Conservation (phyloP, 306 rosid species). For the Castanea mollissima region DNA sequence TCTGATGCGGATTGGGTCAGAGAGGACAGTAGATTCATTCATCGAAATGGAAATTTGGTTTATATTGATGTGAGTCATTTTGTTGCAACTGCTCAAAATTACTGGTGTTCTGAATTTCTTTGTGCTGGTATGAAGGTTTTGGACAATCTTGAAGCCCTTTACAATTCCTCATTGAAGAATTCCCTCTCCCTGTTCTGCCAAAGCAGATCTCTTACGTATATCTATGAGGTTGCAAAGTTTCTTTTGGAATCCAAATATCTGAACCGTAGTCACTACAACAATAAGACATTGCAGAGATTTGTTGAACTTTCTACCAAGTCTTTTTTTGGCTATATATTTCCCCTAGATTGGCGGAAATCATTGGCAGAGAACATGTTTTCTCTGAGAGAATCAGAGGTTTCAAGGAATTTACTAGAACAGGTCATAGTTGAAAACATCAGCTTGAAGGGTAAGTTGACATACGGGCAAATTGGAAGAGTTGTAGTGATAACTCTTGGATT, state of each 20-base stretch:
- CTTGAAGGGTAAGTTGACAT: constrained; percentile 17
- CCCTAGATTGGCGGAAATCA: constrained; percentile 42
- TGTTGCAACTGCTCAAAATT: constrained; percentile 37
- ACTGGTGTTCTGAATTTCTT: constrained; percentile 55
- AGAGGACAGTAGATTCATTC: constrained; percentile 26
- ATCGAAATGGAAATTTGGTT: constrained; percentile 39
- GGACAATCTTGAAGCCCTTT: constrained; percentile 42
- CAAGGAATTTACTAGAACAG: constrained; percentile 23
- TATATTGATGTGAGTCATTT: constrained; percentile 33
- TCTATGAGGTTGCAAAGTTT: constrained; percentile 46
- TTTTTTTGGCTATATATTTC: constrained; percentile 26
- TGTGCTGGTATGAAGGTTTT: constrained; percentile 55
- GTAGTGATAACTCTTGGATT: constrained; percentile 49
- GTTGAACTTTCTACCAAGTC: constrained; percentile 18
- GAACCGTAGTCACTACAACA: neutral
- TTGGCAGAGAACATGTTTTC: constrained; percentile 33
- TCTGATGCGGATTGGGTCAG: constrained; percentile 63
- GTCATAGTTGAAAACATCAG: constrained; percentile 25
- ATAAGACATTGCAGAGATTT: constrained; percentile 16
- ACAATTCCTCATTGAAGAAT: constrained; percentile 18
- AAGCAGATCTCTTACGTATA: constrained; percentile 33
- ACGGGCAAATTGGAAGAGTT: constrained; percentile 51
- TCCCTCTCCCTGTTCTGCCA: constrained; percentile 13
- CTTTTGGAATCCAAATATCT: constrained; percentile 38
- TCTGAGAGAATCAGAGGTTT: constrained; percentile 37